These are phyloP conservation scores for Zancudomyces culisetae DNA, from an alignment of 371 early-diverging fungal species.

Conservation along the genomic window DNA sequence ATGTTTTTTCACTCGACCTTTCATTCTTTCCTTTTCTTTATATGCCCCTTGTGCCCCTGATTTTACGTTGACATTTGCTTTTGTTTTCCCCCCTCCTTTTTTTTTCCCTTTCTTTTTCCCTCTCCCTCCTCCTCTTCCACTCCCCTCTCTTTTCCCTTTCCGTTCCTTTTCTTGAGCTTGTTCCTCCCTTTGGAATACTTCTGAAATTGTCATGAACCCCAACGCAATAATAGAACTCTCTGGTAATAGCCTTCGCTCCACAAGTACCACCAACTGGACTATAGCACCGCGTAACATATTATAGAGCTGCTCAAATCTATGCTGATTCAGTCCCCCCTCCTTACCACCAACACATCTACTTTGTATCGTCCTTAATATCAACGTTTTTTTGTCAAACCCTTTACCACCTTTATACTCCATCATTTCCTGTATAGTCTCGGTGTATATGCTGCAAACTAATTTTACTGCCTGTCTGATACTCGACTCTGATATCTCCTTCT, in stretches of 20 bases:
- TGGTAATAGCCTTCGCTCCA: neutral
- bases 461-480: neutral
- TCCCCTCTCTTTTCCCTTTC: neutral
- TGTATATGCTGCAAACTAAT: neutral
- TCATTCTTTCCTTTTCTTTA: too few species aligned
- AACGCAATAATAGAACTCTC: constrained; percentile 2
- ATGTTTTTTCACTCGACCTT: too few species aligned
- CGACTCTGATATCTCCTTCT: neutral
- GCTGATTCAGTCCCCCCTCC: too few species aligned
- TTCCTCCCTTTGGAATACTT: neutral
- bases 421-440: neutral
- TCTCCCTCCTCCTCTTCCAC: neutral
- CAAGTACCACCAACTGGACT: neutral
- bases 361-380: neutral
- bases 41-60: too few species aligned
- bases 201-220: neutral
- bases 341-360: too few species aligned
- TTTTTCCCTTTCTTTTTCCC: neutral
- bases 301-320: neutral
- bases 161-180: neutral
- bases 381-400: neutral
- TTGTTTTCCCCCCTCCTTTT: too few species aligned
- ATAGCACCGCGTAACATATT: neutral
- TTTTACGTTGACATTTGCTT: too few species aligned
- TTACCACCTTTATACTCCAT: neutral